phyloP scores from a whole-genome alignment of 2,329 filamentous ascomycete species.

The Botryotinia globosa region DNA sequence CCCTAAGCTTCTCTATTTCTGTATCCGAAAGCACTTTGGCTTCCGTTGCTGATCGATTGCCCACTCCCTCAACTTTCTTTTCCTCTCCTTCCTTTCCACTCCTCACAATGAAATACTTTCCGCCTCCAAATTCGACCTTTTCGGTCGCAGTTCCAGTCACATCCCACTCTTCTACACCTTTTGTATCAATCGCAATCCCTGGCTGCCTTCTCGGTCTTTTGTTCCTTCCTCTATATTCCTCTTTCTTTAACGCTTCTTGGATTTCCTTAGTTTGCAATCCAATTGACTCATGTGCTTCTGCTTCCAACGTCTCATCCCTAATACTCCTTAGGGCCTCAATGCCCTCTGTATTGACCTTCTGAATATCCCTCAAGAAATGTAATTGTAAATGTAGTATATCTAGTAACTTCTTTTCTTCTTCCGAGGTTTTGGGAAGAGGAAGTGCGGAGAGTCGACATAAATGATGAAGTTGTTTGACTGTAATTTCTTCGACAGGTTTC shows the following conservation, averaged over 20 bases:
- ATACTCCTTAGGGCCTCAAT: constrained; percentile 75
- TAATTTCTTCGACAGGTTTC: constrained; percentile 40
- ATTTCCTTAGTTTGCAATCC: constrained; percentile 45
- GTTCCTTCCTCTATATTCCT: constrained; percentile 55
- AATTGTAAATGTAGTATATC: constrained; percentile 76
- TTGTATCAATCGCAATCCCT: constrained; percentile 22
- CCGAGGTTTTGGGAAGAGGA: constrained; percentile 60
- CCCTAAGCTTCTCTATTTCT: background rate
- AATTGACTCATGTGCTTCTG: constrained; percentile 56
- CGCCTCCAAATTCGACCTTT: constrained; percentile 34
- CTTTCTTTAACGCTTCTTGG: constrained; percentile 53
- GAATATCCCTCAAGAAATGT: constrained; percentile 85
- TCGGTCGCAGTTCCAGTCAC: constrained; percentile 35
- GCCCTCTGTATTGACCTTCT: constrained; percentile 69
- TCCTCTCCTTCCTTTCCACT: constrained; percentile 29
- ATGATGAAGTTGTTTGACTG: constrained; percentile 70
- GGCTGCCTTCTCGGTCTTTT: constrained; percentile 35
- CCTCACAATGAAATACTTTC: constrained; percentile 40
- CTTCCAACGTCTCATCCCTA: constrained; percentile 69
- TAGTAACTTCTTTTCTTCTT: constrained; percentile 69
- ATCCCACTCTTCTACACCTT: constrained; percentile 36
- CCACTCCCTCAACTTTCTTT: background rate
- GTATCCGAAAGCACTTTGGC: background rate
- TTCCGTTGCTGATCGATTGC: background rate
- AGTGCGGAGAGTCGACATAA: constrained; percentile 87